These are phyloP conservation scores for Tuber magnatum DNA, from an alignment of 495 filamentous ascomycete species.

Conservation along the genomic window DNA sequence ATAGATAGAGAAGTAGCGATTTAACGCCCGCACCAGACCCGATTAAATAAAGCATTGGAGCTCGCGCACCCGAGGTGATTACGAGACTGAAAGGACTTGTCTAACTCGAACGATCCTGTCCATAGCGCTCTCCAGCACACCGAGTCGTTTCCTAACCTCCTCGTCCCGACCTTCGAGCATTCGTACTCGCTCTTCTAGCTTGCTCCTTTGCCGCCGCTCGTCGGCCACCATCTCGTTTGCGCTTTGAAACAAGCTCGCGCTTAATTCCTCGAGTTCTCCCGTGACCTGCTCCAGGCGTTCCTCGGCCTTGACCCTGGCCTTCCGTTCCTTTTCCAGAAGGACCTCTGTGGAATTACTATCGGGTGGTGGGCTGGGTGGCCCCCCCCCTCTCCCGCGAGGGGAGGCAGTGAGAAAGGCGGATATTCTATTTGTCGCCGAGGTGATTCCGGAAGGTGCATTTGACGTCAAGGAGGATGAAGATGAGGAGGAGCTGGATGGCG, in stretches of 20 bases:
- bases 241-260: constrained; percentile 76
- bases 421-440: constrained; percentile 50
- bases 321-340: constrained; percentile 59
- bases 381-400: constrained; percentile 34
- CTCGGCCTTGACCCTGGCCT: constrained; percentile 67
- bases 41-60: neutral
- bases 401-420: constrained; percentile 56
- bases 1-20: neutral
- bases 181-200: constrained; percentile 66
- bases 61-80: neutral
- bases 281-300: constrained; percentile 60
- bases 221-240: constrained; percentile 96
- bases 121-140: constrained; percentile 70
- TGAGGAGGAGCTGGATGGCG: constrained; percentile 26
- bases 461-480: constrained; percentile 41
- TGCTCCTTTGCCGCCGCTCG: constrained; percentile 72
- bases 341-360: constrained; percentile 52
- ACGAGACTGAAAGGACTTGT: constrained; percentile 46
- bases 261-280: constrained; percentile 82
- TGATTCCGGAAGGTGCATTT: constrained; percentile 39
- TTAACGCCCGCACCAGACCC: neutral
- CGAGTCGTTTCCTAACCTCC: constrained; percentile 64
- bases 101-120: constrained; percentile 67
- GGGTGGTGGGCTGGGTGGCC: constrained; percentile 40
- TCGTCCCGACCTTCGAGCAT: constrained; percentile 62